Base-by-base conservation (phyloP, 768 basidiomycete species). In the Xerocomellus dryophilus region DNA sequence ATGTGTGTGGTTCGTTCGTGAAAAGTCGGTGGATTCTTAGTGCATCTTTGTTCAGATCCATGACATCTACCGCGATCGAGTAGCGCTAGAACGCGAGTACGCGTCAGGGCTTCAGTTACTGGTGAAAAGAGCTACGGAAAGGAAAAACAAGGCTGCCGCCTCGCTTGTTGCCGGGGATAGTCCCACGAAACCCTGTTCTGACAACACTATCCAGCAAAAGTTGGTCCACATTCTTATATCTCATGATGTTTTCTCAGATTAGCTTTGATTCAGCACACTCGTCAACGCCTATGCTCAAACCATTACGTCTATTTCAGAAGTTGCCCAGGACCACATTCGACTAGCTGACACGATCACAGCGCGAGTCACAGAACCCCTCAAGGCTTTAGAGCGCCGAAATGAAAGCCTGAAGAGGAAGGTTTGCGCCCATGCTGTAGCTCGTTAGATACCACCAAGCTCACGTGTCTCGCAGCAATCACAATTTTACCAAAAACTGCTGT, bases 41-140 rank as follows among this genome's bases (percentile, higher is more conserved):
- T 12, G n/a, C 12, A 45, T 53, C 42, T 50, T 48, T 47, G 3
- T 43, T 40, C 56, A 92, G 90, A 80, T 88, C 49, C 82, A 86
- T 53, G 89, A 92, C 42, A 61, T 93, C 46, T 86, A 89, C 64
- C 74, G 75, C 40, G 86, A 85, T 47, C 80, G 85, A 42, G 82
- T 74, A 10, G 78, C 75, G 7, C 73, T 93, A 11, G 91, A 93
- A 68, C 82, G 85, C 47, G 90, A 93, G 66, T 93, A 90, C 65
- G 87, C 89, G 0, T 66, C 71, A 23, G 91, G 88, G 65, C 74
- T 93, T 10, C 84, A 86, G 63, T 68, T 74, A 15, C 68, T 93
- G 31, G 77, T 78, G 8, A 84, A 79, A 68, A 90, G 84, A 65
- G 83, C 84, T 2, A 70, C 74, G 10, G 91, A 93, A 41, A 88